Evolutionary conservation across 2,329 filamentous ascomycete genomes (phyloP).

Genomic region (Pseudopyricularia javanii): DNA sequence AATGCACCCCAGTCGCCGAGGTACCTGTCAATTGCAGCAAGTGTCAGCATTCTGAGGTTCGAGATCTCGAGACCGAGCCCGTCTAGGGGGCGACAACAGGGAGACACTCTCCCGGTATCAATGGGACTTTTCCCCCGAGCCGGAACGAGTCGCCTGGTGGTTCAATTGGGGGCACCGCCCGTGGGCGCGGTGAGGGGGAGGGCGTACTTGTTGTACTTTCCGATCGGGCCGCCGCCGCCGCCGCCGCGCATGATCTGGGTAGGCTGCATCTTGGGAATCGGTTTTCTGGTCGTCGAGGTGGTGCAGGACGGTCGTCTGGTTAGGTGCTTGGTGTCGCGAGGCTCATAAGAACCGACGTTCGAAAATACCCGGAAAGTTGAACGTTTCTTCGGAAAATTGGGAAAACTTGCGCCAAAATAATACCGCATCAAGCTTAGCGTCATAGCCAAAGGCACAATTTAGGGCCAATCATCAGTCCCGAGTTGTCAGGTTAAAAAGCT

Average conservation of each 20-base stretch:
- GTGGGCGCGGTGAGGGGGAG: conserved; percentile 5
- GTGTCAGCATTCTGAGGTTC: conserved; percentile 1
- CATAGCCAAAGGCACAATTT: background rate
- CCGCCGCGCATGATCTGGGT: conserved; percentile 27
- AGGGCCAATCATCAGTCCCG: background rate
- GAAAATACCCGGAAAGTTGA: background rate
- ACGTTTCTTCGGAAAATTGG: background rate
- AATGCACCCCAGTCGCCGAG: conserved; percentile 64
- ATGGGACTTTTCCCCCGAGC: background rate
- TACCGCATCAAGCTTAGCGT: background rate
- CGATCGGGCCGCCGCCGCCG: conserved; percentile 26
- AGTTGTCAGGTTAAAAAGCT: background rate
- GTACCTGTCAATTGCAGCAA: conserved; percentile 36
- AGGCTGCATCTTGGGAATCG: conserved; percentile 28
- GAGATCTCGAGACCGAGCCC: background rate
- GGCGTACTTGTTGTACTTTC: conserved; percentile 30
- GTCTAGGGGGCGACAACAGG: background rate
- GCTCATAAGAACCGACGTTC: conserved; percentile 13
- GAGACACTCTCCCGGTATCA: background rate
- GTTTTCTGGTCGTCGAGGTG: conserved; percentile 7
- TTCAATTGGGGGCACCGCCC: background rate
- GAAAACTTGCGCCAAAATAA: background rate
- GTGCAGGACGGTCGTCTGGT: conserved; percentile 8
- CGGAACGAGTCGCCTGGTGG: conserved; percentile 1
- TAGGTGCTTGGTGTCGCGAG: conserved; percentile 1